Evolutionary conservation across 2,329 filamentous ascomycete species (phyloP), one percentile per base, ranked within the genome.

Genomic region (Cladosporium sp.): DNA sequence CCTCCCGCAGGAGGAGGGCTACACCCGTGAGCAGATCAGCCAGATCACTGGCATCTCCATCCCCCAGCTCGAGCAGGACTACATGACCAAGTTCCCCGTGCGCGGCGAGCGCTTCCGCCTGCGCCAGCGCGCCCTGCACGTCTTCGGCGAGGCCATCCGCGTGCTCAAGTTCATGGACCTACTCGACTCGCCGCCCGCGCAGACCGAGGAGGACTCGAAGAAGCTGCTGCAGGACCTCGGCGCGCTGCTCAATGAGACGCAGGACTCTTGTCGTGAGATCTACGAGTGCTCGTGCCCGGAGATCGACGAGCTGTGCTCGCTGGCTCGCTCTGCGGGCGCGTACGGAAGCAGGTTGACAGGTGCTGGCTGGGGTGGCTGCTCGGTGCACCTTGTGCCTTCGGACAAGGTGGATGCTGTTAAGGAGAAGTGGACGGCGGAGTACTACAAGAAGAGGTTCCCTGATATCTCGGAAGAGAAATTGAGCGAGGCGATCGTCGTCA

Each of bases 311-410:
- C 80, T 98, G 35, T 97, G 92, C 70, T 70, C 77, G 37, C 85
- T 97, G 59, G 91, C 91, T 0, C 78, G 84, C 28, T 77, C 75
- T 13, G 87, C 87, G 1, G 93, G 93, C 2, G 83, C 87, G 14
- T 90, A 89, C 67, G 93, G 92, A 28, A 90, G 87, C 61, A 78
- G 92, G 22, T 73, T 96, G 61, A 97, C 92, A 0, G 93, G 93
- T 37, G 93, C 93, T 0, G 93, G 93, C 3, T 98, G 93, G 93
- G 93, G 93, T 56, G 93, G 93, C 2, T 97, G 93, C 73, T 93
- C 83, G 56, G 92, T 98, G 54, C 93, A 98, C 73, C 79, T 98
- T 53, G 86, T 97, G 49, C 87, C 92, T 0, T 87, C 83, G 54
- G 81, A 89, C 63, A 92, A 86, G 70, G 86, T 96, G 0, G 83